Evolutionary conservation across 2,329 filamentous ascomycete genomes (phyloP).

Genomic region (Colletotrichum theobromicola): DNA sequence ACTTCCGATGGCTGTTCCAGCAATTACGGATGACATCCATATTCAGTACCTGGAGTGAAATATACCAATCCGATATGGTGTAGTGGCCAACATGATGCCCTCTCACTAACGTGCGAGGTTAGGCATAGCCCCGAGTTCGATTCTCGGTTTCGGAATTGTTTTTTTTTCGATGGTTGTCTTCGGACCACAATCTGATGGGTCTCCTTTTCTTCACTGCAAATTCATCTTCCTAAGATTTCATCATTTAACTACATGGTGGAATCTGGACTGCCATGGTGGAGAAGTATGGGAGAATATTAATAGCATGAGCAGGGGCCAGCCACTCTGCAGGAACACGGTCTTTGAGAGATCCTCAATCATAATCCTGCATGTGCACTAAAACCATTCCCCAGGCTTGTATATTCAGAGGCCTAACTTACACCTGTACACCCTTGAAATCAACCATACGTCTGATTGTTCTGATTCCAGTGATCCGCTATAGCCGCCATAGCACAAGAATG

Average conservation of each 20-base stretch:
- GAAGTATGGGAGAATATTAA: background rate
- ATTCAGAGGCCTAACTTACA: background rate
- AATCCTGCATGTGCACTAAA: background rate
- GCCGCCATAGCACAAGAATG: background rate
- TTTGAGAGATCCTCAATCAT: background rate
- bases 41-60: fast-evolving
- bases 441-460: background rate
- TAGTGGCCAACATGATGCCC: conserved; percentile 20
- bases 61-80: background rate
- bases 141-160: conserved; percentile 18
- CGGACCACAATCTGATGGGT: background rate
- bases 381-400: background rate
- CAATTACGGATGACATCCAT: fast-evolving
- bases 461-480: background rate
- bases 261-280: background rate
- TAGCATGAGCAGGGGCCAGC: background rate
- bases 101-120: background rate
- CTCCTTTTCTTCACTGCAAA: background rate
- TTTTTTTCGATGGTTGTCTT: background rate
- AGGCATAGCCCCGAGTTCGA: conserved; percentile 22
- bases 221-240: background rate
- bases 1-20: background rate
- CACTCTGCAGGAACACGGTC: background rate
- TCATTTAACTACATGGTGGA: background rate
- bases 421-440: background rate